These are phyloP conservation scores for Gillenia trifoliata DNA, from an alignment of 306 rosid genomes.

Conservation along the genomic window DNA sequence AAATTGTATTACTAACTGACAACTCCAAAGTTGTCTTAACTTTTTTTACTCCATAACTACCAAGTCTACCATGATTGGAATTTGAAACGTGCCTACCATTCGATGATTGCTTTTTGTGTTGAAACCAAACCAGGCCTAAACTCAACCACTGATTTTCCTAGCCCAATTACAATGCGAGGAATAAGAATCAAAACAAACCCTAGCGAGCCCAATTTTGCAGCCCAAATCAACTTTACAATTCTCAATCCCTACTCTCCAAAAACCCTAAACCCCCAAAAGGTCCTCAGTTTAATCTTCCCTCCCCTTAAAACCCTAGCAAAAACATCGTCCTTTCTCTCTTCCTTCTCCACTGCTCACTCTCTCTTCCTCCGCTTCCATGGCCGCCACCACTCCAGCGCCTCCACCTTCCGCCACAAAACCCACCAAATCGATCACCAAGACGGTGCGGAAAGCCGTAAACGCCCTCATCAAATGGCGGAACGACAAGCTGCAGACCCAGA, in stretches of 20 bases:
- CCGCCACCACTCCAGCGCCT: slow-evolving; percentile 8
- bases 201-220: neutral
- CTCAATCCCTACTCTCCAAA: neutral
- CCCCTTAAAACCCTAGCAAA: slow-evolving; percentile 14
- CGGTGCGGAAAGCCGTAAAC: slow-evolving; percentile 40
- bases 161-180: neutral
- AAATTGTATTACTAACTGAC: no score
- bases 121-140: neutral
- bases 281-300: neutral
- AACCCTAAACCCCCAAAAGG: neutral
- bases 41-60: neutral
- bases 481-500: slow-evolving; percentile 33
- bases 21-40: no score
- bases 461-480: slow-evolving; percentile 66
- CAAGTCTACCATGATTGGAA: neutral
- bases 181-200: neutral
- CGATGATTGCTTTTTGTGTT: neutral
- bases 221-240: neutral
- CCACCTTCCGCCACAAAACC: slow-evolving; percentile 10
- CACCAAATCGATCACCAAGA: slow-evolving; percentile 14
- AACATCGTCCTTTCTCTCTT: no score
- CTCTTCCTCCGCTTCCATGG: slow-evolving; percentile 3
- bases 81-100: neutral
- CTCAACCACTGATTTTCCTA: no score
- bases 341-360: neutral